Conservation (phyloP, 192 early-diverging fungal genomes). For the Paraglomus brasilianum region DNA sequence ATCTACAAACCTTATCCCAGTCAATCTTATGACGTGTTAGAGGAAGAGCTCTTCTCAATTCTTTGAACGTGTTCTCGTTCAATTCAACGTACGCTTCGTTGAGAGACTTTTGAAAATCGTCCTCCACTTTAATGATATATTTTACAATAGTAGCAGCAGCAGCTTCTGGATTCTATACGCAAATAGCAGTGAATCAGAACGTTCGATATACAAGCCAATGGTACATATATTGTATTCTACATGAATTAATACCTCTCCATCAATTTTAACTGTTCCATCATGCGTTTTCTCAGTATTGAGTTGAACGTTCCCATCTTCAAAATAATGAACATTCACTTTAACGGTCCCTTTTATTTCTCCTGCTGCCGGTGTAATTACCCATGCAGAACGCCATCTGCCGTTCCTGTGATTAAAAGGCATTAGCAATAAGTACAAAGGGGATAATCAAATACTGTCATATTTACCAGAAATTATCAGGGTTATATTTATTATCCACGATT, state of each 20-base stretch:
- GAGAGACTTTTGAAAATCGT: constrained; percentile 79
- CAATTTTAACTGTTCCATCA: constrained; percentile 33
- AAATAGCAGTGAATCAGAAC: neutral
- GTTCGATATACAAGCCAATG: neutral
- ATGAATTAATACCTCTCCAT: constrained; percentile 15
- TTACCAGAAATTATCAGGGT: constrained; percentile 90
- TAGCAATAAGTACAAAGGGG: neutral
- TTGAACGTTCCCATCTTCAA: constrained; percentile 99
- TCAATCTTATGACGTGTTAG: constrained; percentile 91
- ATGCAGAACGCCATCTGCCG: constrained; percentile 88
- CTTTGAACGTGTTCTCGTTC: constrained; percentile 87
- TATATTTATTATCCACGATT: constrained; percentile 91
- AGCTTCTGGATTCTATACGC: constrained; percentile 30
- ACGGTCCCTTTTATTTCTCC: constrained; percentile 67
- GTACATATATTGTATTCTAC: neutral
- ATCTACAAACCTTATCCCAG: constrained; percentile 79
- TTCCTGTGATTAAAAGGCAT: constrained; percentile 55
- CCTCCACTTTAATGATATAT: constrained; percentile 69
- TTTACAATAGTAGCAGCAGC: constrained; percentile 59
- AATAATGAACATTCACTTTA: constrained; percentile 92
- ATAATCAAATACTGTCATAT: constrained; percentile 10
- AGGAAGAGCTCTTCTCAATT: constrained; percentile 85
- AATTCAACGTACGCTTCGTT: constrained; percentile 80
- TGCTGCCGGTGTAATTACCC: constrained; percentile 63
- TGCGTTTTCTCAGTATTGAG: constrained; percentile 77